phyloP scores from a whole-genome alignment of 2,329 filamentous ascomycete genomes.

The Mycosphaerella sp. region DNA sequence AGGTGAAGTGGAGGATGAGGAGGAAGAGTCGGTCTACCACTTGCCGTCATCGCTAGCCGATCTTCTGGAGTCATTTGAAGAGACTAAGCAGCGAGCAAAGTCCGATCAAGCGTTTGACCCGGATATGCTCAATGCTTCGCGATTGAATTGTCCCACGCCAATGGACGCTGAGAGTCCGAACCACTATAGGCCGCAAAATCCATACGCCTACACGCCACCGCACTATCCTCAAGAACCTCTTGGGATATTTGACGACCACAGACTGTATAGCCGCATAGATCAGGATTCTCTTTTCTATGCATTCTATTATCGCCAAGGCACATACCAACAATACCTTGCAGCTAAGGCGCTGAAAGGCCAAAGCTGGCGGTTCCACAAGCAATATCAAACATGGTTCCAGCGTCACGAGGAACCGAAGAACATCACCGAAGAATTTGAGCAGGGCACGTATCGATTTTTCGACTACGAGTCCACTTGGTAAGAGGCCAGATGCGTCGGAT shows the following conservation, averaged over 20 bases:
- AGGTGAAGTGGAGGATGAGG: slow-evolving; percentile 44
- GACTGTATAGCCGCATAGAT: slow-evolving; percentile 82
- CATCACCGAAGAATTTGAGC: slow-evolving; percentile 97
- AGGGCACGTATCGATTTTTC: slow-evolving; percentile 98
- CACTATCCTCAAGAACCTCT: slow-evolving; percentile 94
- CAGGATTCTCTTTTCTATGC: slow-evolving; percentile 97
- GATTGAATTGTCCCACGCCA: slow-evolving; percentile 65
- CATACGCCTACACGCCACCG: slow-evolving; percentile 64
- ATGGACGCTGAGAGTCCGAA: slow-evolving; percentile 75
- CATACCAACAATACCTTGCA: slow-evolving; percentile 89
- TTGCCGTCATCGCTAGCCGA: slow-evolving; percentile 84
- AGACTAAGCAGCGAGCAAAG: slow-evolving; percentile 64
- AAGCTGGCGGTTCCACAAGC: slow-evolving; percentile 99
- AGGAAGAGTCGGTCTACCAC: slow-evolving; percentile 79
- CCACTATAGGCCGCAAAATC: slow-evolving; percentile 76
- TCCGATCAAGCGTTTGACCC: slow-evolving; percentile 58
- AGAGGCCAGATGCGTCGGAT: slow-evolving; percentile 35
- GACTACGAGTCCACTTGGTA: slow-evolving; percentile 99
- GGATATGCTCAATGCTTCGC: slow-evolving; percentile 69
- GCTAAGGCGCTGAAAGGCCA: slow-evolving; percentile 97
- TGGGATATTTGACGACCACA: slow-evolving; percentile 82
- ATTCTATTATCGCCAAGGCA: slow-evolving; percentile 97
- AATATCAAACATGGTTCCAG: slow-evolving; percentile 99
- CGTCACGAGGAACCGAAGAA: slow-evolving; percentile 96
- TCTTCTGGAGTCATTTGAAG: slow-evolving; percentile 83